Evolutionary conservation across 1,139 yeast species (phyloP), one percentile per base, ranked within the genome.

Genomic region (Yamadazyma blattariae): DNA sequence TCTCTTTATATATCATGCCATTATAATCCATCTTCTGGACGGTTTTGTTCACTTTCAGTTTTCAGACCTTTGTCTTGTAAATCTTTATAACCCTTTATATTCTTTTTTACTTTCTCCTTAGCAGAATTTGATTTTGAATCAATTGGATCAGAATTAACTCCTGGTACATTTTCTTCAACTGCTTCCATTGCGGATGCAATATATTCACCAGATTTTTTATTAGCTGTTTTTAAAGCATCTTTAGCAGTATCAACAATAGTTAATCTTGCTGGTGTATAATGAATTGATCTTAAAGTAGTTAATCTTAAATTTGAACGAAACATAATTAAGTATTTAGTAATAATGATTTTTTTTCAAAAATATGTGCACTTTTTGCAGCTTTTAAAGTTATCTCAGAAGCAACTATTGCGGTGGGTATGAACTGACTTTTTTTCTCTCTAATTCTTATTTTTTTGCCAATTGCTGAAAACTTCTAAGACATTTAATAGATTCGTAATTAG

Each of bases 51-150:
- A 27, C 46, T 39, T 44, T 68, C 74, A 19, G 56, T 59, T 47
- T 67, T 64, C 30, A 57, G 27, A 9, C 76, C 76, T 46, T 68
- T 70, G 38, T 70, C 74, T 47, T 66, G 68, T 46, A 70, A 61
- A 40, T 52, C 45, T 26, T 57, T 42, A 50, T 70, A 69, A 8
- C 74, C 74, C 29, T 49, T 37, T 31, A 52, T 41, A 43, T 65
- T 61, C 25, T 57, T 37, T 10, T 44, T 39, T 3, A 63, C 71
- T 38, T 46, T 48, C 5, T 33, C 27, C 29, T 45, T 48, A 1
- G 23, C 34, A 8, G 22, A 20, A 7, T 61, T 64, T 7, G 59
- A 51, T 36, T 53, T 54, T 32, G 56, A 50, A 39, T 56, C 53
- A 27, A 50, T 48, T 24, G 48, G 42, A 16, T 39, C 40, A 17